These are phyloP conservation scores for Ambrosia trifida DNA, from an alignment of 129 eudicot species.

Conservation along the genomic window DNA sequence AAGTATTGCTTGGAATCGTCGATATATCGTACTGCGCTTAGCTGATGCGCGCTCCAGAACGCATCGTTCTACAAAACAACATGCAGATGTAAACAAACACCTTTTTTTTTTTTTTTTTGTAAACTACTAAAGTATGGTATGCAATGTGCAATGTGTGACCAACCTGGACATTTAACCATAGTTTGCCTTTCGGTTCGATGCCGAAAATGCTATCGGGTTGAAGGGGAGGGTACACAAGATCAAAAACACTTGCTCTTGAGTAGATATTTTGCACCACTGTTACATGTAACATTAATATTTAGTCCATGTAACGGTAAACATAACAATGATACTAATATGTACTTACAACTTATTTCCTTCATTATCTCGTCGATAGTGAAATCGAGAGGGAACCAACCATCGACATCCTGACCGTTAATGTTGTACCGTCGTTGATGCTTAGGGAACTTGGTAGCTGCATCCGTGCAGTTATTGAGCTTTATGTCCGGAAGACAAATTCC, in stretches of 20 bases:
- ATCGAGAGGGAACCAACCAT: conserved; percentile 79
- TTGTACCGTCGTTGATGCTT: conserved; percentile 55
- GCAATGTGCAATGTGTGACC: not conserved
- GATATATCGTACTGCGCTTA: conserved; percentile 44
- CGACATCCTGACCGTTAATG: conserved; percentile 54
- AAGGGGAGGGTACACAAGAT: conserved; percentile 32
- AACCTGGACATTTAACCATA: conserved; percentile 93
- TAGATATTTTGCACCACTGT: conserved; percentile 64
- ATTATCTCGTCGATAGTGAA: conserved; percentile 36
- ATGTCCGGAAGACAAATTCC: conserved; percentile 59
- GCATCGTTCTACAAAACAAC: conserved; percentile 45
- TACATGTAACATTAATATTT: not conserved
- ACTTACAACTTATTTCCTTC: conserved; percentile 59
- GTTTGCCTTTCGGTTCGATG: conserved; percentile 34
- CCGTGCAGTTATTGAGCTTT: conserved; percentile 55
- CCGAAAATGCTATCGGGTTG: conserved; percentile 41
- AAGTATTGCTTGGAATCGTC: conserved; percentile 33
- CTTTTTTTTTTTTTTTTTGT: not conserved
- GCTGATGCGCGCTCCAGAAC: conserved; percentile 59
- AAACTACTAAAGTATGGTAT: not conserved
- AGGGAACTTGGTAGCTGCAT: conserved; percentile 45
- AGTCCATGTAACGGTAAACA: no score
- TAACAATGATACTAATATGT: not conserved
- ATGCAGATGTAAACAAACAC: not conserved
- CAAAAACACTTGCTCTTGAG: conserved; percentile 52